These are phyloP conservation scores for Medicago arabica DNA, from an alignment of 306 rosid species.

Conservation along the genomic window DNA sequence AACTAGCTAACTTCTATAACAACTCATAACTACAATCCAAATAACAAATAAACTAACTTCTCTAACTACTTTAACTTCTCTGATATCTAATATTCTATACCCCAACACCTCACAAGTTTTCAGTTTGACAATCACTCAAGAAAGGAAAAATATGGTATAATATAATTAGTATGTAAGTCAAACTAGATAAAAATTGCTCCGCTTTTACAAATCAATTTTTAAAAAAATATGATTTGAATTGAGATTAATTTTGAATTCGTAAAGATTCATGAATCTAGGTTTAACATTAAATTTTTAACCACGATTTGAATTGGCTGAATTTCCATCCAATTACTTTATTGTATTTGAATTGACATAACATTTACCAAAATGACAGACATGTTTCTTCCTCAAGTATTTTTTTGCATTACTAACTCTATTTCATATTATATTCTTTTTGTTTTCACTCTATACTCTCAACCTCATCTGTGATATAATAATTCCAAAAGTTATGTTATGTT, in stretches of 20 bases:
- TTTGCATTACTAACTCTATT: constrained; percentile 4
- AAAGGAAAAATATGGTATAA: neutral
- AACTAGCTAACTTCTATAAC: too few species aligned
- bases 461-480: constrained; percentile 4
- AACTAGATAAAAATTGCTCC: neutral
- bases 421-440: constrained; percentile 6
- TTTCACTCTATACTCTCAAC: constrained; percentile 15
- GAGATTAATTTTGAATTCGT: neutral
- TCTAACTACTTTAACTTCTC: too few species aligned
- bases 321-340: constrained; percentile 11
- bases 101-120: neutral
- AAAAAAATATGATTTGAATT: constrained; percentile 12
- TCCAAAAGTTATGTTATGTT: neutral
- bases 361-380: neutral
- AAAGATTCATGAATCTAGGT: neutral
- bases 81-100: too few species aligned
- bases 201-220: neutral
- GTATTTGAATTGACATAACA: constrained; percentile 2
- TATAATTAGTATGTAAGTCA: constrained; percentile 8
- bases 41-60: too few species aligned
- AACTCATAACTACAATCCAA: too few species aligned
- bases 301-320: neutral
- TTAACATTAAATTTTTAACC: neutral
- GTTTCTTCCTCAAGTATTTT: neutral
- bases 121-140: neutral